Percentiles rank a stretch among this genome's conserved stretches.
phyloP scores from a whole-genome alignment of 805 yeast genomes.

The Candida multigemmis region DNA sequence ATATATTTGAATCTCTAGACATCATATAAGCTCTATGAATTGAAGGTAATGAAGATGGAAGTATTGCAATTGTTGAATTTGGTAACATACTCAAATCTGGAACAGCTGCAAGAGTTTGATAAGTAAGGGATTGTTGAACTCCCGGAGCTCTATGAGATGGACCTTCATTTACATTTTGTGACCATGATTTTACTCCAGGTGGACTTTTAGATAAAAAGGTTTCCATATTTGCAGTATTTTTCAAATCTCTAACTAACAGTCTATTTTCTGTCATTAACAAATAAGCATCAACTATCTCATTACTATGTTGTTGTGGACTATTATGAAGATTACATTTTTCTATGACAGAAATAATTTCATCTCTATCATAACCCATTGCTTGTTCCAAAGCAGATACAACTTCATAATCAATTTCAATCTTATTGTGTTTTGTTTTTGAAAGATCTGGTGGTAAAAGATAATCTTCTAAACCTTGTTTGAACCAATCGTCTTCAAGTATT shows the following conservation, averaged over 20 bases:
- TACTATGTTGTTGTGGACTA: constrained; percentile 26
- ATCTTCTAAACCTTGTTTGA: constrained; percentile 69
- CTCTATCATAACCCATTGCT: constrained; percentile 85
- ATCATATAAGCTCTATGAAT: constrained; percentile 91
- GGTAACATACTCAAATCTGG: constrained; percentile 46
- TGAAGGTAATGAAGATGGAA: constrained; percentile 91
- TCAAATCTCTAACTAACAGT: constrained; percentile 57
- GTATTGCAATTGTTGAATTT: constrained; percentile 77
- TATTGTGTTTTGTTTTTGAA: constrained; percentile 24
- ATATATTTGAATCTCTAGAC: constrained; percentile 10
- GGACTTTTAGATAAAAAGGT: constrained; percentile 54
- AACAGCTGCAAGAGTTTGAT: constrained; percentile 38
- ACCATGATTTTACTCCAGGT: constrained; percentile 22
- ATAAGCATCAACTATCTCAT: constrained; percentile 83
- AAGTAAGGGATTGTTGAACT: constrained; percentile 35
- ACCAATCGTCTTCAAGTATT: constrained; percentile 93
- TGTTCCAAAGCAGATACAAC: constrained; percentile 65
- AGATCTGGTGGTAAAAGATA: constrained; percentile 59
- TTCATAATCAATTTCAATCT: constrained; percentile 57
- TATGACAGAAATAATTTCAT: constrained; percentile 71
- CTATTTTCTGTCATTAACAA: constrained; percentile 74
- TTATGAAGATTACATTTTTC: constrained; percentile 36
- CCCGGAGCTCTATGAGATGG: constrained; percentile 26
- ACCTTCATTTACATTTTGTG: constrained; percentile 8
- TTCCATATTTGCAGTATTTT: constrained; percentile 46